phyloP scores from a whole-genome alignment of 208 protist species.

The Acanthamoeba castellanii region DNA sequence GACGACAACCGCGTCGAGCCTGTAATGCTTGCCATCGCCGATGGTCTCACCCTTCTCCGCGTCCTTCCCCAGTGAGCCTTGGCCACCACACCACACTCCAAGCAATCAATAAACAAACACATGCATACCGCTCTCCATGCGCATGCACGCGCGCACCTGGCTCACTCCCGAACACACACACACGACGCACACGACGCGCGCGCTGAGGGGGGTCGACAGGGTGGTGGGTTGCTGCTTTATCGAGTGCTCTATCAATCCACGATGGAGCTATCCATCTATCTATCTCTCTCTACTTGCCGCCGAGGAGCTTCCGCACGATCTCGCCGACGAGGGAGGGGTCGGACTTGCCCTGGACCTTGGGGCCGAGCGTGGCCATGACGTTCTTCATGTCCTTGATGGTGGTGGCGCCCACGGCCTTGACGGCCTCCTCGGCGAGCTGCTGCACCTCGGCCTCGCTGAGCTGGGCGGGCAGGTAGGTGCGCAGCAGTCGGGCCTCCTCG shows the following conservation, averaged over 20 bases:
- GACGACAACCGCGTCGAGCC: constrained; percentile 86
- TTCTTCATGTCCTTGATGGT: constrained; percentile 56
- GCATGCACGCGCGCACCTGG: no score
- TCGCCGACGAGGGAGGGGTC: not conserved
- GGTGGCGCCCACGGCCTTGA: constrained; percentile 20
- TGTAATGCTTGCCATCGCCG: constrained; percentile 85
- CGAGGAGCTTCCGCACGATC: constrained; percentile 28
- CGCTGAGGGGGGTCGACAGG: no score
- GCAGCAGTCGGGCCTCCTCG: constrained; percentile 14
- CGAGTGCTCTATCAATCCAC: no score
- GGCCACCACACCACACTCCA: no score
- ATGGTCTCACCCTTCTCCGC: constrained; percentile 86
- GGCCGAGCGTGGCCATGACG: constrained; percentile 33
- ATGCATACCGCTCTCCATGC: no score
- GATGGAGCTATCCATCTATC: not conserved
- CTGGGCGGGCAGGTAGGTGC: constrained; percentile 23
- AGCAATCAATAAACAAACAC: no score
- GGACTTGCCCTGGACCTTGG: constrained; percentile 13
- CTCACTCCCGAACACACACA: no score
- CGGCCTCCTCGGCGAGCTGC: constrained; percentile 21
- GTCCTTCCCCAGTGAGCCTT: constrained; percentile 6
- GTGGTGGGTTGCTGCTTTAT: no score
- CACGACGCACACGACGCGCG: not conserved
- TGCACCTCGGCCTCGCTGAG: constrained; percentile 8
- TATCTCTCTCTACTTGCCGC: not conserved